Conservation (phyloP, 176 grass and related monocot genomes). For the Raddia distichophylla region DNA sequence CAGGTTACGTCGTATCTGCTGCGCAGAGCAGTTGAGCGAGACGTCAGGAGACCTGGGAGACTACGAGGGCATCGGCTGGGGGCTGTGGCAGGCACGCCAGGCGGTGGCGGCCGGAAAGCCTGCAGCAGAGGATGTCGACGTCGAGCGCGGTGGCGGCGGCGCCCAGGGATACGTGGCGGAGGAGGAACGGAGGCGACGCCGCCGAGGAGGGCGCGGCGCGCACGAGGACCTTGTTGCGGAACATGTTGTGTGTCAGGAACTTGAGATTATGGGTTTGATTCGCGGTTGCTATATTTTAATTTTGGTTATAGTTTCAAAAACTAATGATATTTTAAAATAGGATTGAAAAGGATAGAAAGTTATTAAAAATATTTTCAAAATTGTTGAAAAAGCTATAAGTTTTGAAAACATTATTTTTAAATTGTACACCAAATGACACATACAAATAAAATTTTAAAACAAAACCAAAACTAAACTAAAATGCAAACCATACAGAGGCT, state of each 20-base stretch:
- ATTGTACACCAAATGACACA: too few species aligned
- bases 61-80: slow-evolving; percentile 50
- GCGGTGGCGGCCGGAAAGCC: slow-evolving; percentile 60
- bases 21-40: background rate
- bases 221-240: slow-evolving; percentile 70
- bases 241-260: slow-evolving; percentile 38
- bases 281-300: too few species aligned
- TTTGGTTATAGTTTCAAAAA: too few species aligned
- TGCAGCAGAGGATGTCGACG: slow-evolving; percentile 77
- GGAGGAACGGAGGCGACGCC: slow-evolving; percentile 40
- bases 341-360: too few species aligned
- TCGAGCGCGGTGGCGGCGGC: slow-evolving; percentile 38
- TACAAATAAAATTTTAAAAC: too few species aligned
- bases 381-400: too few species aligned
- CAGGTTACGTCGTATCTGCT: background rate
- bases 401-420: too few species aligned
- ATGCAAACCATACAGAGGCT: too few species aligned
- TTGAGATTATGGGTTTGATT: too few species aligned
- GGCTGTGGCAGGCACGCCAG: slow-evolving; percentile 66
- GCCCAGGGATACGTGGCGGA: slow-evolving; percentile 46
- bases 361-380: too few species aligned
- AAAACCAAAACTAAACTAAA: too few species aligned
- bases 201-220: slow-evolving; percentile 40
- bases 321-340: too few species aligned
- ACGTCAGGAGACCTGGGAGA: slow-evolving; percentile 56